These are phyloP conservation scores for Aspergillus viridinutans DNA, from an alignment of 2,329 filamentous ascomycete species.

Conservation along the genomic window DNA sequence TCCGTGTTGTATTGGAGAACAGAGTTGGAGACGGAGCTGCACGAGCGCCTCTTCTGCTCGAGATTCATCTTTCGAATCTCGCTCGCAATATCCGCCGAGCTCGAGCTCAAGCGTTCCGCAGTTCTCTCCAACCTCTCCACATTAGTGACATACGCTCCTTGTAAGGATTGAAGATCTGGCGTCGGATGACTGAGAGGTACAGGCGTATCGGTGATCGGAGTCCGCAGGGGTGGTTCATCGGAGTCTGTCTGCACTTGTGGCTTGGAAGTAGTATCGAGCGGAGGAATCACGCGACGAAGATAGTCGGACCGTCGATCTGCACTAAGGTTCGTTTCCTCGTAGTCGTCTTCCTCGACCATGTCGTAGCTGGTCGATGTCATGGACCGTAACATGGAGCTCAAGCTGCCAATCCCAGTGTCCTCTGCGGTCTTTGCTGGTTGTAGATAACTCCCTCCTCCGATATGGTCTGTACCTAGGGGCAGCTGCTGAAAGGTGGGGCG, in stretches of 20 bases:
- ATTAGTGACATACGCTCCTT: slow-evolving; percentile 49
- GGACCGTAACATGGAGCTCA: slow-evolving; percentile 36
- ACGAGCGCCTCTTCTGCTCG: slow-evolving; percentile 42
- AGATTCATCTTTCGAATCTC: slow-evolving; percentile 45
- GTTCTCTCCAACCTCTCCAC: slow-evolving; percentile 47
- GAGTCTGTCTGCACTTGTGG: slow-evolving; percentile 2
- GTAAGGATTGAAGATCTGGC: slow-evolving; percentile 47
- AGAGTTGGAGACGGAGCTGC: slow-evolving; percentile 41
- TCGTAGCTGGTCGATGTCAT: slow-evolving; percentile 41
- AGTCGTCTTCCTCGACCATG: slow-evolving; percentile 46
- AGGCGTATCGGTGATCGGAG: slow-evolving; percentile 38
- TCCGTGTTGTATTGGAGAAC: slow-evolving; percentile 38
- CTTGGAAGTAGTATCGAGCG: slow-evolving; percentile 21
- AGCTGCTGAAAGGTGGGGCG: slow-evolving; percentile 26
- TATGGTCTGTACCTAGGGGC: slow-evolving; percentile 28
- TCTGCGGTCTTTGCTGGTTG: slow-evolving; percentile 26
- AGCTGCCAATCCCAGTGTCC: slow-evolving; percentile 17
- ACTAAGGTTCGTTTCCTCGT: slow-evolving; percentile 35
- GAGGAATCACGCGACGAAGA: slow-evolving; percentile 24
- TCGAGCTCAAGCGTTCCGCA: slow-evolving; percentile 46
- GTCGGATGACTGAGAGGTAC: slow-evolving; percentile 46
- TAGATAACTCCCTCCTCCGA: slow-evolving; percentile 25
- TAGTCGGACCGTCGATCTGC: slow-evolving; percentile 19
- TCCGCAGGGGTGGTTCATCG: slow-evolving; percentile 24
- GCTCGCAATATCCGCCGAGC: slow-evolving; percentile 41